Evolutionary conservation across 163 green algal genomes (phyloP).

Genomic region (Trebouxia gelatinosa): DNA sequence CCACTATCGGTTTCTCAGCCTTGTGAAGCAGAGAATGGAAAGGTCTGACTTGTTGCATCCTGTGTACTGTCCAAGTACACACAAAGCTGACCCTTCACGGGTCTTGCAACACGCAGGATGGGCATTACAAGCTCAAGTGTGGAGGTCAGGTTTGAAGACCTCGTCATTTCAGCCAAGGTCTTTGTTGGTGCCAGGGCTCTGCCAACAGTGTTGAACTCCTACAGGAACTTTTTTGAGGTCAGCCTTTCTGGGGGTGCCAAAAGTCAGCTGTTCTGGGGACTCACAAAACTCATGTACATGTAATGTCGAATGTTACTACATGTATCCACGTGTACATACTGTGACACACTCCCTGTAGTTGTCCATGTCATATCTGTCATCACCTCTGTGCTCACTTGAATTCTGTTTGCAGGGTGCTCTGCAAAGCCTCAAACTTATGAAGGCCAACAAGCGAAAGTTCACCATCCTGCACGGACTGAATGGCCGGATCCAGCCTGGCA

Average conservation of each 20-base stretch:
- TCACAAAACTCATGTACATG: too few relatives aligned
- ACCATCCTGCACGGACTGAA: conserved; percentile 24
- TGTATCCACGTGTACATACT: too few relatives aligned
- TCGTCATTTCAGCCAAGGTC: conserved; percentile 33
- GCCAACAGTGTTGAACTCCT: conserved; percentile 34
- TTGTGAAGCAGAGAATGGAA: conserved; percentile 24
- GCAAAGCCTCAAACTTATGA: conserved; percentile 8
- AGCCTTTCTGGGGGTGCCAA: too few relatives aligned
- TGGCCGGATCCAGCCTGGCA: conserved; percentile 35
- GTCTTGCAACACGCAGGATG: conserved; percentile 30
- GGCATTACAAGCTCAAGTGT: conserved; percentile 27
- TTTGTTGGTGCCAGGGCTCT: conserved; percentile 25
- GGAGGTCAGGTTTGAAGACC: conserved; percentile 44
- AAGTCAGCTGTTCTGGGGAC: too few relatives aligned
- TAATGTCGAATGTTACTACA: too few relatives aligned
- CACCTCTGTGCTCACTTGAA: too few relatives aligned
- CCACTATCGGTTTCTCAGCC: conserved; percentile 4
- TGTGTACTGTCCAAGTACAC: neutral
- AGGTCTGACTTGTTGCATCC: neutral
- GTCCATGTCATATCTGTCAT: too few relatives aligned
- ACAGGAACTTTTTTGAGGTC: conserved; percentile 33
- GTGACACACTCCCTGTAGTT: too few relatives aligned
- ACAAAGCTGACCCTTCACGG: too few relatives aligned
- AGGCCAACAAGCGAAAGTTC: conserved; percentile 20
- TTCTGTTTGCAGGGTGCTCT: conserved; percentile 16